Conservation (phyloP, 78 protist species). For the Dictyostelium purpureum region DNA sequence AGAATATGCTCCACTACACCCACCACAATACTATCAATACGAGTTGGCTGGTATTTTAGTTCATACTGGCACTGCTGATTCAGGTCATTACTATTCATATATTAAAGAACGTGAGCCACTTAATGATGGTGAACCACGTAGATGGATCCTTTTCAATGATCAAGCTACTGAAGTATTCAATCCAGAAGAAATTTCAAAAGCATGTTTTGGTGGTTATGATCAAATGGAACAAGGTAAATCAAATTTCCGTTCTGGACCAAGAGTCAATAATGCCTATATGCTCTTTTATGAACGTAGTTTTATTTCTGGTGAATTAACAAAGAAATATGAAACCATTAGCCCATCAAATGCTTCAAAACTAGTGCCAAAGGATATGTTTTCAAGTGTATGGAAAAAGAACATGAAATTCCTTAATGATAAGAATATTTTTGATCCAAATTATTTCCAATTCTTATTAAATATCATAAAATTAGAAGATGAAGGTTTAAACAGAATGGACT, state of each 20-base stretch:
- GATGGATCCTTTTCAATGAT: constrained; percentile 86
- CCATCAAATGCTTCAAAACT: constrained; percentile 9
- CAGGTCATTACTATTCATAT: constrained; percentile 89
- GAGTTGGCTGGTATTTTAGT: constrained; percentile 89
- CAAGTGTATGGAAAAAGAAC: constrained; percentile 85
- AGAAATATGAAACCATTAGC: constrained; percentile 11
- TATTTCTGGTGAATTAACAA: neutral
- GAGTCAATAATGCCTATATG: constrained; percentile 84
- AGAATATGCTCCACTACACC: neutral
- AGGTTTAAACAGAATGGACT: neutral
- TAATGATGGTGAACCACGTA: constrained; percentile 30
- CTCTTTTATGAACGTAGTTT: constrained; percentile 71
- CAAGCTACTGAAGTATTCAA: constrained; percentile 75
- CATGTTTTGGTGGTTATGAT: constrained; percentile 85
- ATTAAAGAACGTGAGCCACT: constrained; percentile 72
- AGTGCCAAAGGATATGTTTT: constrained; percentile 64
- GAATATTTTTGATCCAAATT: constrained; percentile 78
- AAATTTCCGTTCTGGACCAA: neutral
- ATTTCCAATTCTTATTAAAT: constrained; percentile 57
- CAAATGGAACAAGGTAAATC: constrained; percentile 15
- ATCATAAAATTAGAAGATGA: constrained; percentile 14
- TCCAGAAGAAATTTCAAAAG: constrained; percentile 71
- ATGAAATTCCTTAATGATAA: constrained; percentile 79
- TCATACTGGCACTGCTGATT: constrained; percentile 86
- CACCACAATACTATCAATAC: constrained; percentile 63